Evolutionary conservation across 31 red algal species (phyloP), one percentile per base, ranked within the genome.

Genomic region (Bonnemaisonia californica): DNA sequence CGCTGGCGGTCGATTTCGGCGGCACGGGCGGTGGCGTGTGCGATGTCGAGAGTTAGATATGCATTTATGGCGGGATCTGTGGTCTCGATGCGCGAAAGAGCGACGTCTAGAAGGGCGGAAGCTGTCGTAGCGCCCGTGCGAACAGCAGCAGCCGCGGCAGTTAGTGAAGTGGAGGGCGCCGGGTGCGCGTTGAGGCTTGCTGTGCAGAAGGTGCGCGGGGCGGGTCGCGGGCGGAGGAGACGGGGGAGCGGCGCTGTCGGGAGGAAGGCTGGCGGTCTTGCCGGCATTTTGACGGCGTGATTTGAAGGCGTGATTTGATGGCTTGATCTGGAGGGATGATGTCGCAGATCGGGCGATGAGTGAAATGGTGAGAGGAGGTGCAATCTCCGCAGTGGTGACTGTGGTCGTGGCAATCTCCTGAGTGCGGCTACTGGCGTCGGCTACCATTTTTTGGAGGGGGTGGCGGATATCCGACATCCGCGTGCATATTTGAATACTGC

Each of bases 41-140:
- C 61, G 36, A 78, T 73, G 21, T 89, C 92, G 11, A 95, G 35
- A 35, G 92, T 80, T 22, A 95, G 69, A 58, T 84, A 89, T 0
- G 92, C 85, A n/a, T 79, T 74, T 8, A 92, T 35, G 11, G 39
- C 34, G n/a, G 72, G 80, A 27, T 92, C 89, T 7, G 77, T 45
- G n/a, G 47, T 7, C 7, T 75, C 61, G 23, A 87, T 55, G 27
- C 74, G 83, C 22, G 63, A 19, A 23, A 87, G 73, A 26, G 83
- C 54, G 2, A 41, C 21, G 19, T 76, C 29, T 24, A 87, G 16
- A 8, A 77, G 30, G n/a, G 57, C 27, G 27, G 61, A 56, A 2
- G 83, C 72, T 21, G 71, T 66, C 38, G 72, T 59, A 36, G 72
- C 58, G 8, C 42, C 24, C 54, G 83, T 68, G n/a, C 74, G 72